Evolutionary conservation across 495 filamentous ascomycete genomes (phyloP).

Genomic region (Staphylotrichum tortipilum): DNA sequence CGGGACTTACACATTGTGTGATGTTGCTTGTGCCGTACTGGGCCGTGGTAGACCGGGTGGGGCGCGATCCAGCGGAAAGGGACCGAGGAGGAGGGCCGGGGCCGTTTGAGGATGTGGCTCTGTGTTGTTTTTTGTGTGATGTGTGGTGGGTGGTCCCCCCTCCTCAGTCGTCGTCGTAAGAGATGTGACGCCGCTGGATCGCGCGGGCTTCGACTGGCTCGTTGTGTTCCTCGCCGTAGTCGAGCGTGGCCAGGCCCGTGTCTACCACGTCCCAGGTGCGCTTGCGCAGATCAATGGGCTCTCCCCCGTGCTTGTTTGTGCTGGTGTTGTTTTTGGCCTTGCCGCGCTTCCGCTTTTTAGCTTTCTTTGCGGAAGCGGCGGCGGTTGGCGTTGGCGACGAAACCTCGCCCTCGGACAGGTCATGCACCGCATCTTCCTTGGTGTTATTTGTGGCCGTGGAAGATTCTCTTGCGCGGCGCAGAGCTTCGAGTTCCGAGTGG

Average conservation of each 20-base stretch:
- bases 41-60: background rate
- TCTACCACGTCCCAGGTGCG: slow-evolving; percentile 52
- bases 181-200: slow-evolving; percentile 36
- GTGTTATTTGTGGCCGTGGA: slow-evolving; percentile 13
- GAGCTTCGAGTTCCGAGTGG: slow-evolving; percentile 72
- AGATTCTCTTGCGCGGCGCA: slow-evolving; percentile 45
- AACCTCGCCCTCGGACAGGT: slow-evolving; percentile 22
- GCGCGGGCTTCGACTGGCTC: slow-evolving; percentile 14
- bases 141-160: background rate
- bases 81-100: background rate
- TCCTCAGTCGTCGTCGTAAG: slow-evolving; percentile 40
- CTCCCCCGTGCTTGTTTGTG: slow-evolving; percentile 18
- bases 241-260: slow-evolving; percentile 40
- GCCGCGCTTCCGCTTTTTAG: slow-evolving; percentile 25
- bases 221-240: slow-evolving; percentile 40
- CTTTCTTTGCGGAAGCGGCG: slow-evolving; percentile 18
- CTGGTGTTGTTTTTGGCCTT: slow-evolving; percentile 31
- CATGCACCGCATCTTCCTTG: slow-evolving; percentile 10
- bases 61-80: background rate
- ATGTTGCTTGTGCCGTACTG: background rate
- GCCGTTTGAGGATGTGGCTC: background rate
- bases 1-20: slow-evolving; percentile 9
- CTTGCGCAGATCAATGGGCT: slow-evolving; percentile 47
- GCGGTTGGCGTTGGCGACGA: slow-evolving; percentile 25
- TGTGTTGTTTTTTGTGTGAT: background rate